Percentiles rank a stretch among this genome's conserved stretches.
Conservation (phyloP, 2,329 filamentous ascomycete genomes). For the Tricladium varicosporioides region DNA sequence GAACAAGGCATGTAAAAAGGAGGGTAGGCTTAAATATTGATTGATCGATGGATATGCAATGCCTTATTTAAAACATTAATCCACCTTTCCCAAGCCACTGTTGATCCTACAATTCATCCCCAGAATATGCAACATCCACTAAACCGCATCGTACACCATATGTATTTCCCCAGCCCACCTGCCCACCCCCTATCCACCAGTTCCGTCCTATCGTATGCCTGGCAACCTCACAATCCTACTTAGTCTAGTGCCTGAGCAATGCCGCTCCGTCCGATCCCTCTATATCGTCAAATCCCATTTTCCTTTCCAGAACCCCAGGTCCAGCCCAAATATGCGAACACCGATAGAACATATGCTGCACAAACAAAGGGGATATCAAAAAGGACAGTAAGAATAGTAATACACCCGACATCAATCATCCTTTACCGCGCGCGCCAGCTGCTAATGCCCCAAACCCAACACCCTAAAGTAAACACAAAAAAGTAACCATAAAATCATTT, state of each 20-base stretch:
- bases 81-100: neutral
- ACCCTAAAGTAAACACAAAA: conserved; percentile 6
- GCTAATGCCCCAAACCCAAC: conserved; percentile 2
- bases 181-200: neutral
- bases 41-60: neutral
- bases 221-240: neutral
- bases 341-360: neutral
- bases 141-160: neutral
- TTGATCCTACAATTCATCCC: neutral
- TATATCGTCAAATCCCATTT: neutral
- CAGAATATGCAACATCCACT: neutral
- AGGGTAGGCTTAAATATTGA: neutral
- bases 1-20: no score
- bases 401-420: neutral
- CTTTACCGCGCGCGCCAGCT: conserved; percentile 8
- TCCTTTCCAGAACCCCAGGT: conserved; percentile 1
- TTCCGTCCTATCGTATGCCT: no score
- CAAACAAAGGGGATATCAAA: neutral
- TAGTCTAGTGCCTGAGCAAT: neutral
- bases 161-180: neutral
- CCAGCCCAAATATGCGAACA: conserved; percentile 1
- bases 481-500: conserved; percentile 21
- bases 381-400: conserved; percentile 9
- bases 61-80: neutral
- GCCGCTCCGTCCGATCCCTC: neutral